Evolutionary conservation across 73 alveolate species (phyloP).

Genomic region (Paramecium sonneborni): DNA sequence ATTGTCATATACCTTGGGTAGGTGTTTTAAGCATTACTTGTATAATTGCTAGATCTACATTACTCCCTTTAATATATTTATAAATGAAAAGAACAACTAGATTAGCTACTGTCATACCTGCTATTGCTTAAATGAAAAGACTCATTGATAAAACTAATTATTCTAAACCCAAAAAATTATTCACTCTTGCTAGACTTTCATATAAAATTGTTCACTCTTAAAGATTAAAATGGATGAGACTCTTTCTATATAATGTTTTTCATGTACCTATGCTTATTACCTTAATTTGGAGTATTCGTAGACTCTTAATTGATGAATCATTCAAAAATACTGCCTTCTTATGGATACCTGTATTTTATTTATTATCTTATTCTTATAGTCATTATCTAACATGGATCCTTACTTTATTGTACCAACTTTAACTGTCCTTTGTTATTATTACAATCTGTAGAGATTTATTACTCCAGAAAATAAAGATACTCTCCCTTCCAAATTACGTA

Average conservation of each 20-base stretch:
- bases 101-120: constrained; percentile 63
- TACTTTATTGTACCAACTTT: constrained; percentile 47
- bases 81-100: constrained; percentile 63
- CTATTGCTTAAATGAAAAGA: constrained; percentile 52
- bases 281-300: constrained; percentile 66
- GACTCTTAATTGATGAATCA: constrained; percentile 64
- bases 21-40: constrained; percentile 57
- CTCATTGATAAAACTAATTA: not conserved
- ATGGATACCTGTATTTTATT: constrained; percentile 58
- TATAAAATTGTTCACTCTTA: constrained; percentile 6
- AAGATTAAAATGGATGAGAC: constrained; percentile 63
- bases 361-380: not conserved
- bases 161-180: not conserved
- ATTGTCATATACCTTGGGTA: constrained; percentile 39
- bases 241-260: constrained; percentile 56
- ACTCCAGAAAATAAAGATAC: constrained; percentile 63
- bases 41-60: constrained; percentile 45
- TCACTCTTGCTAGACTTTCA: not conserved
- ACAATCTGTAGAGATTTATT: constrained; percentile 55
- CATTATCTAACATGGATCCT: constrained; percentile 48
- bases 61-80: constrained; percentile 60
- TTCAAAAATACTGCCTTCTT: constrained; percentile 58
- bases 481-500: constrained; percentile 56
- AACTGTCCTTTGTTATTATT: constrained; percentile 57
- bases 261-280: constrained; percentile 59